Percentiles rank a stretch among this genome's conserved stretches.
These are phyloP conservation scores for Daldinia sp. DNA, from an alignment of 2,329 filamentous ascomycete species.

Conservation along the genomic window DNA sequence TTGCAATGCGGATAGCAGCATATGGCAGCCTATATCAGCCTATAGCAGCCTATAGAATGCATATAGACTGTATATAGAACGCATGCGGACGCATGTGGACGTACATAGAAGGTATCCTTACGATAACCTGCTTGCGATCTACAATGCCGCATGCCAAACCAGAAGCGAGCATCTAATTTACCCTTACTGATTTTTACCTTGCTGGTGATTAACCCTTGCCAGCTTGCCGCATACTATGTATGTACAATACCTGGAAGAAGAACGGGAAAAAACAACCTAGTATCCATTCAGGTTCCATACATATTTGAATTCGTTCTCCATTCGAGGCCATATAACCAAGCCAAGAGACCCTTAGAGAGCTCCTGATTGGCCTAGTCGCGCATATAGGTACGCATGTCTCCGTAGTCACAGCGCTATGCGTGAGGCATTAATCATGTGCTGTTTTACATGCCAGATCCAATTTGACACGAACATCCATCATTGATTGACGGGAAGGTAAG, in stretches of 20 bases:
- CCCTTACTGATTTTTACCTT: background rate
- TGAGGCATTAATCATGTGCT: slow-evolving; percentile 33
- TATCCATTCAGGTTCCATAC: background rate
- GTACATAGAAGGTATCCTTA: background rate
- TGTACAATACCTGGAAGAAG: background rate
- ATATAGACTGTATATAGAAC: too few species aligned
- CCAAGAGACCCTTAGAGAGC: slow-evolving; percentile 6
- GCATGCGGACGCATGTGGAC: too few species aligned
- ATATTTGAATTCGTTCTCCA: background rate
- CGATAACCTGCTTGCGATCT: slow-evolving; percentile 5
- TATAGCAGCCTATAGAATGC: background rate
- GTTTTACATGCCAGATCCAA: slow-evolving; percentile 23
- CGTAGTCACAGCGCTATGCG: slow-evolving; percentile 4
- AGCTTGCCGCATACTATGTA: background rate
- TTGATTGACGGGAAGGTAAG: slow-evolving; percentile 16
- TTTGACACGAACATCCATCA: slow-evolving; percentile 18
- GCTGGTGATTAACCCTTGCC: background rate
- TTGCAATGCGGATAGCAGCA: slow-evolving; percentile 8
- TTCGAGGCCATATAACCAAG: background rate
- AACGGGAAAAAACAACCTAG: too few species aligned
- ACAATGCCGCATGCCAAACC: slow-evolving; percentile 13
- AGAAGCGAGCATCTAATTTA: slow-evolving; percentile 7
- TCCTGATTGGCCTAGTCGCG: slow-evolving; percentile 17
- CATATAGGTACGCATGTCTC: background rate
- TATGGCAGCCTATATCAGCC: background rate